phyloP scores from a whole-genome alignment of 306 rosid species.

The Aeschynomene evenia region DNA sequence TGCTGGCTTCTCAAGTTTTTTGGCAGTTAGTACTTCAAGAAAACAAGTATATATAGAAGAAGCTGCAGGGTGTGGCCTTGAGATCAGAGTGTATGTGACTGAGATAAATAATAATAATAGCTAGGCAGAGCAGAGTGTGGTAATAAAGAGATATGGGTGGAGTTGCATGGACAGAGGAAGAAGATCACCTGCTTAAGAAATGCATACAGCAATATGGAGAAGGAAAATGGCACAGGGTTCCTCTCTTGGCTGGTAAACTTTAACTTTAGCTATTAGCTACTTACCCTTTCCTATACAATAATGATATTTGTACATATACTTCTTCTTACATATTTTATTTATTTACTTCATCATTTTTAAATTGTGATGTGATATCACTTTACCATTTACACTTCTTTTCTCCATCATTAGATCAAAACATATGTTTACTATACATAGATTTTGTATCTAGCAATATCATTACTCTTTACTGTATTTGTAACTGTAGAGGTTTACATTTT shows the following conservation, averaged over 20 bases:
- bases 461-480: no score
- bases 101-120: no score
- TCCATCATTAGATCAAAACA: no score
- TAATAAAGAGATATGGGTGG: conserved; percentile 67
- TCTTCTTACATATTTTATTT: not conserved
- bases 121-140: not conserved
- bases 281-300: no score
- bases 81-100: no score
- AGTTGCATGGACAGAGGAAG: conserved; percentile 71
- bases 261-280: not conserved
- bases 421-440: no score
- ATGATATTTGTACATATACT: no score
- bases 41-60: conserved; percentile 18
- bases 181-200: conserved; percentile 60
- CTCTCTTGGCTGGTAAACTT: conserved; percentile 61
- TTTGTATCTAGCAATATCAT: no score
- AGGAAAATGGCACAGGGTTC: conserved; percentile 75
- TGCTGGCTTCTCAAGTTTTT: conserved; percentile 29
- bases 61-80: not conserved
- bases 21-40: conserved; percentile 24
- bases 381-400: no score
- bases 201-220: conserved; percentile 66
- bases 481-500: no score
- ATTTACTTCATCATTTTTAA: no score
- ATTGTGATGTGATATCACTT: no score